These are phyloP conservation scores for Colletotrichum sansevieriae DNA, from an alignment of 2,329 filamentous ascomycete genomes.

Conservation along the genomic window DNA sequence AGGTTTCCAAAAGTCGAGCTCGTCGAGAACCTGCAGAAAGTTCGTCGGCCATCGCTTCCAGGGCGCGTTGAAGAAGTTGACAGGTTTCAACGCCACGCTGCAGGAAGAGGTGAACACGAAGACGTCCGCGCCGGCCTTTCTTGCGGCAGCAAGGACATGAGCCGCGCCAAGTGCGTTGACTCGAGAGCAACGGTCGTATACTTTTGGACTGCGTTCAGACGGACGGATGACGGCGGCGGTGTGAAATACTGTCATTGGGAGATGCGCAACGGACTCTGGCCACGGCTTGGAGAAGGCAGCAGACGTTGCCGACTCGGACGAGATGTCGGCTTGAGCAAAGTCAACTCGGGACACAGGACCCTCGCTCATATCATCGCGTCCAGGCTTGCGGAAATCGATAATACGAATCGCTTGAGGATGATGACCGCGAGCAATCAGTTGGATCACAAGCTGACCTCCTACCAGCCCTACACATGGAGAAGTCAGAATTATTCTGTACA, in stretches of 20 bases:
- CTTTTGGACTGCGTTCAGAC: constrained; percentile 59
- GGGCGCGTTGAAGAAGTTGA: constrained; percentile 58
- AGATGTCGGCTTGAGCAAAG: constrained; percentile 64
- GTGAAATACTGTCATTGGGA: constrained; percentile 69
- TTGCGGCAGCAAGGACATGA: constrained; percentile 63
- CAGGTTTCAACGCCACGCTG: constrained; percentile 56
- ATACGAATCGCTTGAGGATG: constrained; percentile 64
- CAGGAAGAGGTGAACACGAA: constrained; percentile 67
- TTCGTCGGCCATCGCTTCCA: constrained; percentile 56
- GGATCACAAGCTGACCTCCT: constrained; percentile 66
- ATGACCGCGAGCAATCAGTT: constrained; percentile 66
- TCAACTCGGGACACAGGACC: constrained; percentile 53
- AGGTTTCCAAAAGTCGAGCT: constrained; percentile 57
- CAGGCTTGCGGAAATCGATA: constrained; percentile 62
- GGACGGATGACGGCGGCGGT: constrained; percentile 67
- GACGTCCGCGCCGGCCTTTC: constrained; percentile 59
- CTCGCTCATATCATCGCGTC: constrained; percentile 56
- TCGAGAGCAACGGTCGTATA: constrained; percentile 59
- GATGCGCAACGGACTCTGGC: constrained; percentile 54
- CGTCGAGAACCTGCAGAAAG: constrained; percentile 60
- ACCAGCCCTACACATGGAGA: constrained; percentile 59
- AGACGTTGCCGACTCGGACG: constrained; percentile 56
- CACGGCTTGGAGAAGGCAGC: constrained; percentile 63
- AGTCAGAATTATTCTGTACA: not conserved
- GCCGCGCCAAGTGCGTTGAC: constrained; percentile 66